Conservation (phyloP, 1,284 basidiomycete genomes). For the Thecaphora thlaspeos region DNA sequence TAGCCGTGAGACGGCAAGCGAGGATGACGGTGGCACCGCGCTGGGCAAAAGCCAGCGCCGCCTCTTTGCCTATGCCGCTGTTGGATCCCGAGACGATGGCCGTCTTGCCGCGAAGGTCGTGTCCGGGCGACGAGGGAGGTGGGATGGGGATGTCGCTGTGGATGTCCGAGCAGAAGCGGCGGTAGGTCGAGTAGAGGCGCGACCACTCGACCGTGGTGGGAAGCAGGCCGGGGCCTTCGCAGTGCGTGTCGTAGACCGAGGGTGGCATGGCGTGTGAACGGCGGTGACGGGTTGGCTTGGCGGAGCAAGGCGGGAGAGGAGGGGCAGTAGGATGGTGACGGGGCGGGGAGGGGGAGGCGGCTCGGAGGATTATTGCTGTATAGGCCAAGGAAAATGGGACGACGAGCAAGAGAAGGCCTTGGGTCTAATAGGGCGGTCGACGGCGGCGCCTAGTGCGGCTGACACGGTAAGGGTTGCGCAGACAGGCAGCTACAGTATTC, state of each 20-base stretch:
- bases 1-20: conserved; percentile 39
- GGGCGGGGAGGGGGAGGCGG: too few species aligned
- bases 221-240: conserved; percentile 38
- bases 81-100: conserved; percentile 44
- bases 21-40: conserved; percentile 42
- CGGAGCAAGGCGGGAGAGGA: too few species aligned
- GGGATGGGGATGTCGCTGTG: conserved; percentile 10
- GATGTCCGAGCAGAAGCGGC: conserved; percentile 21
- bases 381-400: too few species aligned
- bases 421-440: too few species aligned
- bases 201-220: conserved; percentile 29
- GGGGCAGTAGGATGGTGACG: too few species aligned
- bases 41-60: conserved; percentile 30
- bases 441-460: too few species aligned
- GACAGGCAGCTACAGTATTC: too few species aligned
- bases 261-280: too few species aligned
- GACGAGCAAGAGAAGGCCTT: too few species aligned
- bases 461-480: too few species aligned
- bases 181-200: conserved; percentile 11
- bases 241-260: conserved; percentile 43
- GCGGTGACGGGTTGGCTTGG: too few species aligned
- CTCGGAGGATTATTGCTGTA: too few species aligned
- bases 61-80: conserved; percentile 43
- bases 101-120: conserved; percentile 35
- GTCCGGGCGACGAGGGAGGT: conserved; percentile 5